A percentile compares a stretch with the other conserved stretches of the same genome.
These are phyloP conservation scores for Acaromyces ingoldii DNA, from an alignment of 1,284 basidiomycete species.

Conservation along the genomic window DNA sequence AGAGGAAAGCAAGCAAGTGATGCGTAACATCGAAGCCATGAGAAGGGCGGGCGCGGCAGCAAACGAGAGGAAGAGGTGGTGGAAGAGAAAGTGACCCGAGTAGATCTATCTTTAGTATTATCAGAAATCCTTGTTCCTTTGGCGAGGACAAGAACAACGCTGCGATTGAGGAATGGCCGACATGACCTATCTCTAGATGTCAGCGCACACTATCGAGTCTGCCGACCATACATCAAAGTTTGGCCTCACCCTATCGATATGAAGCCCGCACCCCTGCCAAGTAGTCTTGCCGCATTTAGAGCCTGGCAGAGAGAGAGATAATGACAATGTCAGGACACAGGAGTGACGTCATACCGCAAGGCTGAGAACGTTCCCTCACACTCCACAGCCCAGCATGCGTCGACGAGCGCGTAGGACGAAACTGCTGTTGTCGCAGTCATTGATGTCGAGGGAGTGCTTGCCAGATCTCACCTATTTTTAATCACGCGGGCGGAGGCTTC, in stretches of 20 bases:
- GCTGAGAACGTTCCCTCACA: too few relatives aligned
- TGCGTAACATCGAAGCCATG: too few relatives aligned
- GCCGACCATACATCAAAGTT: neutral
- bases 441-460: too few relatives aligned
- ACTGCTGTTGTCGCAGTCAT: too few relatives aligned
- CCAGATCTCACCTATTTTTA: too few relatives aligned
- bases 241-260: neutral
- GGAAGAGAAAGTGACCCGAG: neutral
- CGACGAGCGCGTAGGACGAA: too few relatives aligned
- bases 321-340: neutral
- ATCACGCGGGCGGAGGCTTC: too few relatives aligned
- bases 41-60: too few relatives aligned
- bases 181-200: constrained; percentile 1
- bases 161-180: neutral
- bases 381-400: neutral
- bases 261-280: constrained; percentile 2
- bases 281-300: constrained; percentile 3
- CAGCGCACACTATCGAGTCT: neutral
- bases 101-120: neutral
- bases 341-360: too few relatives aligned
- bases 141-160: constrained; percentile 1
- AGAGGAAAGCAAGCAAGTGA: too few relatives aligned
- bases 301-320: constrained; percentile 1
- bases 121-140: neutral
- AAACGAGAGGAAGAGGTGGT: too few relatives aligned